A percentile compares a stretch with the other conserved stretches of the same genome.
Evolutionary conservation across 306 rosid genomes (phyloP).

Genomic region (Cyclanthera cordifolia): DNA sequence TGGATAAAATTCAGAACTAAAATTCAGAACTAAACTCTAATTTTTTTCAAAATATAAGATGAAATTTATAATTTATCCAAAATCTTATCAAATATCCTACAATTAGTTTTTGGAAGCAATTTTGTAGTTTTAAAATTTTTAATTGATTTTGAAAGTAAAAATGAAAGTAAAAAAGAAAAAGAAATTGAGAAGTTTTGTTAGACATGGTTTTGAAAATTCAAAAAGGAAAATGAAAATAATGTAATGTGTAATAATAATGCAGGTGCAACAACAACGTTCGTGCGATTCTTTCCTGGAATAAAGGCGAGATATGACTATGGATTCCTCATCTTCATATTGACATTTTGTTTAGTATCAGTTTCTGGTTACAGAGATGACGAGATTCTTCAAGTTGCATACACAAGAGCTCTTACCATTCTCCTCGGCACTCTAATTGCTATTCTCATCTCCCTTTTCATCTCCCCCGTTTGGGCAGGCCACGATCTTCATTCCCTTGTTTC

Average conservation of each 20-base stretch:
- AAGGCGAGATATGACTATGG: constrained; percentile 50
- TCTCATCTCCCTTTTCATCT: background rate
- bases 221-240: no score
- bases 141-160: no score
- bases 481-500: constrained; percentile 7
- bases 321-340: constrained; percentile 34
- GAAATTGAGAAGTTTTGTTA: no score
- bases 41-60: no score
- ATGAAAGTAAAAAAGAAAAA: no score
- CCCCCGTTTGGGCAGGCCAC: constrained; percentile 1
- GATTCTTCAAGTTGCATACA: background rate
- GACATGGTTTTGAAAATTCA: no score
- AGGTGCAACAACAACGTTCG: constrained; percentile 28
- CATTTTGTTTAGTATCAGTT: constrained; percentile 34
- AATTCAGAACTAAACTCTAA: no score
- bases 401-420: constrained; percentile 3
- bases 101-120: no score
- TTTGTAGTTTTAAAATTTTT: no score
- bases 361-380: constrained; percentile 22
- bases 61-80: no score
- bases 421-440: background rate
- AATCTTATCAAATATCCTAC: no score
- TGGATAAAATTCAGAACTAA: no score
- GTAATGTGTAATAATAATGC: constrained; percentile 15
- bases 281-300: constrained; percentile 33